phyloP scores from a whole-genome alignment of 768 basidiomycete genomes.

The Lanmaoa pseudosensibilis region DNA sequence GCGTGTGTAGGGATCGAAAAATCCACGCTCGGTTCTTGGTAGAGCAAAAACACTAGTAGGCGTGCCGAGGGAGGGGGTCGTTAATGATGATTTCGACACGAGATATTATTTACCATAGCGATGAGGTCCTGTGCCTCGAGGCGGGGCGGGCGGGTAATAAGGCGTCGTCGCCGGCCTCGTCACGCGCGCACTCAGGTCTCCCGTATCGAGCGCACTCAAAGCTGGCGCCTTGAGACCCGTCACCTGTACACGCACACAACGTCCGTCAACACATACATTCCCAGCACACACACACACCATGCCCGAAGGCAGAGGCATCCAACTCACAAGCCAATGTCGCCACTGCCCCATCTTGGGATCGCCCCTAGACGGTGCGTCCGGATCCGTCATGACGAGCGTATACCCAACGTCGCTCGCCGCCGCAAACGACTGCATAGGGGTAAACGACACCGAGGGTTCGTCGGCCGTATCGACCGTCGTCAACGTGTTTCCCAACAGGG shows the following conservation, averaged over 20 bases:
- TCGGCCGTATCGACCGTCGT: slow-evolving; percentile 41
- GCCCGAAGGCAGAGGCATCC: no score
- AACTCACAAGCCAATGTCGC: slow-evolving; percentile 56
- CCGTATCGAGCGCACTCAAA: slow-evolving; percentile 30
- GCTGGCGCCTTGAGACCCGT: slow-evolving; percentile 41
- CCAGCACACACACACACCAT: no score
- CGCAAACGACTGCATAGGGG: slow-evolving; percentile 40
- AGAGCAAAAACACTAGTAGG: slow-evolving; percentile 57
- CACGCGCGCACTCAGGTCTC: slow-evolving; percentile 39
- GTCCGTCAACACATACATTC: background rate
- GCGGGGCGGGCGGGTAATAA: slow-evolving; percentile 57
- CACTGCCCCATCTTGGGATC: slow-evolving; percentile 52
- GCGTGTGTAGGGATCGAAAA: slow-evolving; percentile 46
- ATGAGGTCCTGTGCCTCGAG: slow-evolving; percentile 52
- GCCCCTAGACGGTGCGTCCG: slow-evolving; percentile 53
- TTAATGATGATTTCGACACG: background rate
- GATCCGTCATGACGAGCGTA: slow-evolving; percentile 58
- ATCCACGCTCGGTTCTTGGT: slow-evolving; percentile 50
- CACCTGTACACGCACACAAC: slow-evolving; percentile 30
- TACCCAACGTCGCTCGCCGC: slow-evolving; percentile 39
- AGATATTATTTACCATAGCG: slow-evolving; percentile 48
- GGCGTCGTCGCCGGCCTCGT: slow-evolving; percentile 51
- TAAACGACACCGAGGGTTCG: slow-evolving; percentile 51
- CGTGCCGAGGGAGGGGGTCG: background rate
- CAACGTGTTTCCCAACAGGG: slow-evolving; percentile 39